Evolutionary conservation across 257 asterid species (phyloP).

Genomic region (Solanum dulcamara): DNA sequence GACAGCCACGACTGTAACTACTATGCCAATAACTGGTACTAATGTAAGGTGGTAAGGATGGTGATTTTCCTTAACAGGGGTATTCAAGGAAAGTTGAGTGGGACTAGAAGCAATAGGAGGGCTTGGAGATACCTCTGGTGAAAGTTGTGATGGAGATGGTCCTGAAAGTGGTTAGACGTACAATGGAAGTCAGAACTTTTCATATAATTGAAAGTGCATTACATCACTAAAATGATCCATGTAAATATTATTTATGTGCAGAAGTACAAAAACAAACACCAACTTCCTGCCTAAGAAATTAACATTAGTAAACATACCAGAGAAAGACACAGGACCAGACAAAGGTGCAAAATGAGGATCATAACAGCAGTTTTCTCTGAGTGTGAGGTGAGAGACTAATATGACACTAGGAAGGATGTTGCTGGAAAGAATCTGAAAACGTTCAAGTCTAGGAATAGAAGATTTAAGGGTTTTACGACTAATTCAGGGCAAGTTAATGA

Average conservation of each 20-base stretch:
- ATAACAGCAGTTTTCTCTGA: background rate
- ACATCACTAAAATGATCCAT: background rate
- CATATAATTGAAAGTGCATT: background rate
- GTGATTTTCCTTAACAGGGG: conserved; percentile 27
- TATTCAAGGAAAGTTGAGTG: conserved; percentile 34
- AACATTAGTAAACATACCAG: background rate
- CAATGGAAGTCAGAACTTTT: background rate
- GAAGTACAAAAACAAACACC: background rate
- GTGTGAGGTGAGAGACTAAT: background rate
- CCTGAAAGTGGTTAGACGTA: conserved; percentile 18
- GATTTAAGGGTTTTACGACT: background rate
- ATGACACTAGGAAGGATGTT: background rate
- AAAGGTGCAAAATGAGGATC: background rate
- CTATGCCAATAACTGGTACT: conserved; percentile 57
- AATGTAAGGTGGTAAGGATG: conserved; percentile 50
- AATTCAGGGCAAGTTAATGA: background rate
- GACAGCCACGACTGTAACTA: conserved; percentile 43
- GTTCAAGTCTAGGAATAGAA: background rate
- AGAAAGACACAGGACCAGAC: background rate
- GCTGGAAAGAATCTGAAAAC: background rate
- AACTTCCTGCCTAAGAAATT: background rate
- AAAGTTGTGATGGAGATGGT: conserved; percentile 24
- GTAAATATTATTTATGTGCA: background rate
- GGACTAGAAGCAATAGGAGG: conserved; percentile 57
- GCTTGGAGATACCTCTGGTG: conserved; percentile 49